phyloP scores from a whole-genome alignment of 371 early-diverging fungal species.

The Mortierella sp. region DNA sequence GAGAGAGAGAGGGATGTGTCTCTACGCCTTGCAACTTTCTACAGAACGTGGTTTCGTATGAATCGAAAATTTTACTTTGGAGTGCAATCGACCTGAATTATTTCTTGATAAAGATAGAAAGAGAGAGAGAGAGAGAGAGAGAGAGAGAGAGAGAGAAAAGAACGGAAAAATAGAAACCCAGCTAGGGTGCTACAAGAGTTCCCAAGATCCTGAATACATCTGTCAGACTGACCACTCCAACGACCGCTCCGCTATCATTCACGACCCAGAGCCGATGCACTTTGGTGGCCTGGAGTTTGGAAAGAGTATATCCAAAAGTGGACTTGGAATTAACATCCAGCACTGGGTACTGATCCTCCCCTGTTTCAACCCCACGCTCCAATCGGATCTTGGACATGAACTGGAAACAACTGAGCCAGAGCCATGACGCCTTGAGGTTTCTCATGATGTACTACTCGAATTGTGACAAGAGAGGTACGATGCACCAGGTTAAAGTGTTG shows the following conservation, averaged over 20 bases:
- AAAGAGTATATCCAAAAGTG: constrained; percentile 73
- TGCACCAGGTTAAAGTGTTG: not conserved
- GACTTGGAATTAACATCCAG: constrained; percentile 80
- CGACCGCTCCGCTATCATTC: constrained; percentile 59
- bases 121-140: no score
- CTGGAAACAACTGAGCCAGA: constrained; percentile 51
- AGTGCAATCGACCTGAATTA: no score
- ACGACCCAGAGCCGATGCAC: constrained; percentile 89
- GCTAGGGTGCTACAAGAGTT: constrained; percentile 3
- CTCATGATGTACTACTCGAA: constrained; percentile 39
- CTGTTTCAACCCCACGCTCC: constrained; percentile 43
- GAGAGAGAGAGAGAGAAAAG: no score
- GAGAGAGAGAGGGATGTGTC: no score
- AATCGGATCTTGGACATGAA: constrained; percentile 49
- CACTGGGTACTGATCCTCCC: constrained; percentile 78
- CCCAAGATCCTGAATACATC: constrained; percentile 72
- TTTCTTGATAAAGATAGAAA: no score
- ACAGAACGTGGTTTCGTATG: no score
- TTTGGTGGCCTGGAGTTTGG: constrained; percentile 82
- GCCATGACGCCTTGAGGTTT: constrained; percentile 43
- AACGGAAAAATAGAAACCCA: no score
- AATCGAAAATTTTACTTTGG: no score
- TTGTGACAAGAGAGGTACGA: no score
- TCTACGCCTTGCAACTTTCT: no score
- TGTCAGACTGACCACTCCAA: constrained; percentile 80